These are phyloP conservation scores for Aphanoascus verrucosus DNA, from an alignment of 2,329 filamentous ascomycete species.

Conservation along the genomic window DNA sequence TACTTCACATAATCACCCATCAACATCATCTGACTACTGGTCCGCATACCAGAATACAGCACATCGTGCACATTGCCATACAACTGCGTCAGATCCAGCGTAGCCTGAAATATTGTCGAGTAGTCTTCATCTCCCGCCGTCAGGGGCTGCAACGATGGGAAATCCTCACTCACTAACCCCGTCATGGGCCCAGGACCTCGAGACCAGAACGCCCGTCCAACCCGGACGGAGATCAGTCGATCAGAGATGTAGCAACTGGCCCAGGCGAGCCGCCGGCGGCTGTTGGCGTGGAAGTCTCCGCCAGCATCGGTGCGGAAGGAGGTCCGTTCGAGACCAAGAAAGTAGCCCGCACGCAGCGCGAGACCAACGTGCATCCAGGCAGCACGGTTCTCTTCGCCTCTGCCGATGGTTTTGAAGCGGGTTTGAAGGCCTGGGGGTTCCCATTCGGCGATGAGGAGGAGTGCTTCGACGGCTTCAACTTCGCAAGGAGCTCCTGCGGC, in stretches of 20 bases:
- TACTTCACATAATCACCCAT: slow-evolving; percentile 65
- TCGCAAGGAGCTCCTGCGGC: slow-evolving; percentile 56
- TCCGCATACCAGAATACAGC: slow-evolving; percentile 59
- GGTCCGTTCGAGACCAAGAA: slow-evolving; percentile 58
- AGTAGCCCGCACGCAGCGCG: slow-evolving; percentile 59
- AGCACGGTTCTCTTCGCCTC: slow-evolving; percentile 62
- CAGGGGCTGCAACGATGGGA: slow-evolving; percentile 53
- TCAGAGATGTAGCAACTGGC: slow-evolving; percentile 58
- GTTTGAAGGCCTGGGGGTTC: slow-evolving; percentile 54
- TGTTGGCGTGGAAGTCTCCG: slow-evolving; percentile 49
- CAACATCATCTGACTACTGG: slow-evolving; percentile 58
- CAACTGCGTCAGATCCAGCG: slow-evolving; percentile 58
- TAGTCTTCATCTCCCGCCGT: slow-evolving; percentile 54
- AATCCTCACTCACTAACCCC: slow-evolving; percentile 54
- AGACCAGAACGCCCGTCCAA: slow-evolving; percentile 65
- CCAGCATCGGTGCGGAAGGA: slow-evolving; percentile 52
- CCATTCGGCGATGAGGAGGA: slow-evolving; percentile 63
- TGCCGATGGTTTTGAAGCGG: slow-evolving; percentile 52
- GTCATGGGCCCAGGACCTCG: slow-evolving; percentile 58
- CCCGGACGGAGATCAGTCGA: slow-evolving; percentile 57
- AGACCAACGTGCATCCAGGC: slow-evolving; percentile 69
- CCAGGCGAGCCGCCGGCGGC: slow-evolving; percentile 58
- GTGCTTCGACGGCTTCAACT: slow-evolving; percentile 59
- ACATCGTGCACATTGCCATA: slow-evolving; percentile 66
- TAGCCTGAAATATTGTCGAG: slow-evolving; percentile 59